Evolutionary conservation across 2,329 filamentous ascomycete genomes (phyloP).

Genomic region (Gremmenia infestans): DNA sequence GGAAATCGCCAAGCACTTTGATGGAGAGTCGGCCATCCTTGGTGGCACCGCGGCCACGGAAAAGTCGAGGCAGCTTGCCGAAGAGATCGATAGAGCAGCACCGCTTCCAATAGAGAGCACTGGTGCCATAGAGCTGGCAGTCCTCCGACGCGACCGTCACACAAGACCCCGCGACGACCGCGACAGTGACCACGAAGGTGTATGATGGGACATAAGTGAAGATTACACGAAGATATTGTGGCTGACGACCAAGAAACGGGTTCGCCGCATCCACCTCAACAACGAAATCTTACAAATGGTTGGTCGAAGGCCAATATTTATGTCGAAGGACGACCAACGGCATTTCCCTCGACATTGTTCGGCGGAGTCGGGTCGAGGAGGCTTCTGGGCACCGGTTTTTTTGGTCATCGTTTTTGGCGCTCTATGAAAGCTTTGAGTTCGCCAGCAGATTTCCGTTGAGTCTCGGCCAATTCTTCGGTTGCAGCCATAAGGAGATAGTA

Average conservation of each 20-base stretch:
- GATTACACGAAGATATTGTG: not conserved
- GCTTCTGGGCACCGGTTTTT: not conserved
- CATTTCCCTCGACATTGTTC: too few species aligned
- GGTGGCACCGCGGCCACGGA: conserved; percentile 8
- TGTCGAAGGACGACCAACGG: too few species aligned
- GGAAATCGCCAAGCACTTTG: conserved; percentile 40
- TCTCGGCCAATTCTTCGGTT: conserved; percentile 13
- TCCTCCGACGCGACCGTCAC: not conserved
- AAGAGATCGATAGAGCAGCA: conserved; percentile 9
- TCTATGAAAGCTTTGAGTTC: conserved; percentile 13
- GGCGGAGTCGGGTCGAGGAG: not conserved
- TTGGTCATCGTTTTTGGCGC: not conserved
- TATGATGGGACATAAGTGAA: conserved; percentile 1
- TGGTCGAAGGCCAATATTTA: too few species aligned
- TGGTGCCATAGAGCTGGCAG: not conserved
- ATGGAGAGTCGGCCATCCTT: conserved; percentile 35
- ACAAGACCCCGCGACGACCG: not conserved
- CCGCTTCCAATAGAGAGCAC: conserved; percentile 1
- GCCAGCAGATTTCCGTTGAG: conserved; percentile 4
- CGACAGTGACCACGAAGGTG: not conserved
- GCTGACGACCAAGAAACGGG: too few species aligned
- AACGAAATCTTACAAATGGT: too few species aligned
- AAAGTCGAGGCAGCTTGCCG: conserved; percentile 12
- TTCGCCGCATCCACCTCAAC: too few species aligned
- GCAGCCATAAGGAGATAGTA: conserved; percentile 19